Evolutionary conservation across 1,139 yeast genomes (phyloP).

Genomic region (Pichia sp.): DNA sequence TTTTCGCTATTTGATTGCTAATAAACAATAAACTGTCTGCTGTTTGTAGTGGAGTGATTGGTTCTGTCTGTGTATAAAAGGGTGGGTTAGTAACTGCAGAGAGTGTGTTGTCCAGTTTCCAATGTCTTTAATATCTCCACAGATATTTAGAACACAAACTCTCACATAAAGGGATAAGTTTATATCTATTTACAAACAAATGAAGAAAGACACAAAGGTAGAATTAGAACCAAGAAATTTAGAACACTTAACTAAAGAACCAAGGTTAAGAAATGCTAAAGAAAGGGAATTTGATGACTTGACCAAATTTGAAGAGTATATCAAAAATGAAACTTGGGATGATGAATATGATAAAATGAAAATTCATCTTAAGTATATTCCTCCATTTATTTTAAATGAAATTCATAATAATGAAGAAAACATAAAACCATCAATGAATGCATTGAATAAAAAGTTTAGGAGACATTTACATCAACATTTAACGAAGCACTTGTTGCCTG

Average conservation of each 20-base stretch:
- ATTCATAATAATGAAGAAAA: constrained; percentile 66
- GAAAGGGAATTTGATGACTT: constrained; percentile 50
- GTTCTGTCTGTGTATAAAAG: not conserved
- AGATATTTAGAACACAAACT: not conserved
- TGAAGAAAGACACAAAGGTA: constrained; percentile 21
- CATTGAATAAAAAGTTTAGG: constrained; percentile 63
- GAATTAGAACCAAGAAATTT: constrained; percentile 26
- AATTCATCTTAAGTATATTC: constrained; percentile 59
- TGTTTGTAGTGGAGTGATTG: not conserved
- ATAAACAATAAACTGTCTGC: not conserved
- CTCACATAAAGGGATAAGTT: not conserved
- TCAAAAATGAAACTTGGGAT: constrained; percentile 70
- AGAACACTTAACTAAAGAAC: constrained; percentile 25
- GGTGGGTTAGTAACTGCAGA: no score
- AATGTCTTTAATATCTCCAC: not conserved
- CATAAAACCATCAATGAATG: constrained; percentile 66
- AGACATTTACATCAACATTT: constrained; percentile 73
- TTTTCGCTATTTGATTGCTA: no score
- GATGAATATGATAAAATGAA: constrained; percentile 64
- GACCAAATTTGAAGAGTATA: constrained; percentile 55
- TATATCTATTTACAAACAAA: constrained; percentile 9
- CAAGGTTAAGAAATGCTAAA: constrained; percentile 28
- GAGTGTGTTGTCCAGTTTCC: not conserved
- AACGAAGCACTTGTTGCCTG: constrained; percentile 62
- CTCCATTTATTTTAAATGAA: constrained; percentile 64